Evolutionary conservation across 176 grass and related monocot genomes (phyloP).

Genomic region (Musa itinerans): DNA sequence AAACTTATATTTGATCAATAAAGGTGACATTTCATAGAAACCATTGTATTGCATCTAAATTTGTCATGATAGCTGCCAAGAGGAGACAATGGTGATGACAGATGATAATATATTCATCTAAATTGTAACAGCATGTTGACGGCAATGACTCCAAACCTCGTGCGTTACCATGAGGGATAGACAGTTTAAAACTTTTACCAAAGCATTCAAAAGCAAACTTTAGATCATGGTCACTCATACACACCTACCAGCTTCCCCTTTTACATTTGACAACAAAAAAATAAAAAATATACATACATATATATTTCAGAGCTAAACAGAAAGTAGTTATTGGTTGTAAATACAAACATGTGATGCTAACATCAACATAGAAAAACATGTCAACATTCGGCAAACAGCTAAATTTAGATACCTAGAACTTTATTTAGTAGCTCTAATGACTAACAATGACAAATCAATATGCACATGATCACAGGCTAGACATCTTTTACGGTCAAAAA

Average conservation of each 20-base stretch:
- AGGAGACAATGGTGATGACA: not conserved
- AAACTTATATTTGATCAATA: too few species aligned
- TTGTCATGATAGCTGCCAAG: not conserved
- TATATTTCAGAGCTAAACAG: too few species aligned
- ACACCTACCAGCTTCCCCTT: too few species aligned
- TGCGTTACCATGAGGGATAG: not conserved
- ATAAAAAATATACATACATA: too few species aligned
- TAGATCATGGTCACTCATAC: not conserved
- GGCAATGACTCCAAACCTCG: not conserved
- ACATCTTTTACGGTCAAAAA: not conserved
- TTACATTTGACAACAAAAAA: too few species aligned
- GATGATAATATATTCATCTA: not conserved
- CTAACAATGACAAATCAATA: not conserved
- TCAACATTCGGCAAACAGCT: too few species aligned
- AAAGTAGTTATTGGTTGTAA: too few species aligned
- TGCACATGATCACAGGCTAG: not conserved
- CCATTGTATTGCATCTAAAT: too few species aligned
- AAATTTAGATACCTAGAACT: not conserved
- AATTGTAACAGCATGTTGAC: not conserved
- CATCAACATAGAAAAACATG: too few species aligned
- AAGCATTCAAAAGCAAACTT: not conserved
- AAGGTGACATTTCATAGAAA: too few species aligned
- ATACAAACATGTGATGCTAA: too few species aligned
- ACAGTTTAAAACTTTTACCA: not conserved
- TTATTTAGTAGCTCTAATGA: not conserved